Base-by-base conservation (phyloP, 2,329 filamentous ascomycete genomes). In the Sclerotinia trifoliorum region DNA sequence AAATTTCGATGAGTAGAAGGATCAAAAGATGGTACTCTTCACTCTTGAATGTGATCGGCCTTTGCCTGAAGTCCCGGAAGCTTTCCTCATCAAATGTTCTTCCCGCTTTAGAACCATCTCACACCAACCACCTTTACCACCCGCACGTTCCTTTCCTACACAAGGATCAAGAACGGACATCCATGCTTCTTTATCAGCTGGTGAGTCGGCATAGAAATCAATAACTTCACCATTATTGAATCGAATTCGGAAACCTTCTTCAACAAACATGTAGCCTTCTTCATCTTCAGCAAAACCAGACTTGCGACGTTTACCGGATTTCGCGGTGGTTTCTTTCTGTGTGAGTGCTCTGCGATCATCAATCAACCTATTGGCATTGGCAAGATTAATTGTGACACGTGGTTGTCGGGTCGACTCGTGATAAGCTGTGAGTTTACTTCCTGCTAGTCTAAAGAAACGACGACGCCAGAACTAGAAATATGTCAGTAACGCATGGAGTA, bases 181-280 rank as follows among this genome's bases (percentile, higher is more conserved):
- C 95, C 95, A 99, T 66, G 88, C 90, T 57, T 97, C 92, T 81
- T 98, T 99, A 77, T 95, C 90, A 51, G 87, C 87, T 1, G 89
- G 86, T 44, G 88, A 94, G 79, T 98, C 94, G 42, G 88, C 95
- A 77, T 99, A 99, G 57, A 75, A 75, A 42, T 75, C 94, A 77
- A 99, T 99, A 71, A 97, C 89, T 81, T 99, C 95, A 70, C 95
- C 95, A 76, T 99, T 99, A 78, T 92, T 96, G 80, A 99, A 99
- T 68, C 94, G 93, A 78, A 99, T 96, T 52, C 95, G 92, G 89
- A 99, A 99, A 3, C 95, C 95, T 78, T 99, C 95, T 79, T 99
- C 95, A 65, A 99, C 94, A 78, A 99, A 99, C 91, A 97, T 97
- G 83, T 99, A 99, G 54, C 95, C 95, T 78, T 99, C 95, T 80